These are phyloP conservation scores for Pythium dissotocum DNA, from an alignment of 352 stramenopile species.

Conservation along the genomic window DNA sequence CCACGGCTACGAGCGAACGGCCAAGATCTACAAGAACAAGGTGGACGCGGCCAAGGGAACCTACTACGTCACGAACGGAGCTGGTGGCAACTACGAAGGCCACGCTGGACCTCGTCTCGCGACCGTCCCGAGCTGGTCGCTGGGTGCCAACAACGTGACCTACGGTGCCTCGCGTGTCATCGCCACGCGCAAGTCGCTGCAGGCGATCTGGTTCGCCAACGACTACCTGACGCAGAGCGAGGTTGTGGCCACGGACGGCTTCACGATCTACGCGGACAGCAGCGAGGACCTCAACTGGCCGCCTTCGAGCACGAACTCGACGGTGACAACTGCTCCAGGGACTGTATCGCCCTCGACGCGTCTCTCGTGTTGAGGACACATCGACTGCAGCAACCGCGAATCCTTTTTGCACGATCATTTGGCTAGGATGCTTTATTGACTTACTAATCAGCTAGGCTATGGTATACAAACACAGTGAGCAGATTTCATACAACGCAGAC, in stretches of 20 bases:
- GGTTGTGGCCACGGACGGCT: constrained; percentile 43
- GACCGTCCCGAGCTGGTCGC: constrained; percentile 41
- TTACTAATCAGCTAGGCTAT: too few relatives aligned
- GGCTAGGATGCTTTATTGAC: too few relatives aligned
- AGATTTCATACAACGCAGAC: too few relatives aligned
- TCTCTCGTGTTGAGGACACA: too few relatives aligned
- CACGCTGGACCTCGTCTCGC: constrained; percentile 38
- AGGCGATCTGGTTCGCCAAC: constrained; percentile 51
- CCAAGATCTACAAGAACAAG: constrained; percentile 57
- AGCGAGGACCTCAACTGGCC: constrained; percentile 40
- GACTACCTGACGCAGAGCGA: constrained; percentile 32
- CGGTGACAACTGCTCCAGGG: constrained; percentile 5
- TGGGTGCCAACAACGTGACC: constrained; percentile 40
- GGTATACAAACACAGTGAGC: too few relatives aligned
- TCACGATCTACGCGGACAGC: constrained; percentile 49
- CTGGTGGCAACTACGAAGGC: constrained; percentile 55
- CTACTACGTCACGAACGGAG: constrained; percentile 51
- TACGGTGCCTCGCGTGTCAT: constrained; percentile 51
- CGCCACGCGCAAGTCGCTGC: constrained; percentile 45
- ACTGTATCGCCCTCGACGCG: constrained; percentile 16
- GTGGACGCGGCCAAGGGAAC: constrained; percentile 37
- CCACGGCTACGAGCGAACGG: constrained; percentile 49
- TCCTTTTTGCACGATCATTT: too few relatives aligned
- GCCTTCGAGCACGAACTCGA: constrained; percentile 21
- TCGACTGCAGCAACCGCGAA: too few relatives aligned